phyloP scores from a whole-genome alignment of 495 filamentous ascomycete species.

The Trichoderma asperelloides region DNA sequence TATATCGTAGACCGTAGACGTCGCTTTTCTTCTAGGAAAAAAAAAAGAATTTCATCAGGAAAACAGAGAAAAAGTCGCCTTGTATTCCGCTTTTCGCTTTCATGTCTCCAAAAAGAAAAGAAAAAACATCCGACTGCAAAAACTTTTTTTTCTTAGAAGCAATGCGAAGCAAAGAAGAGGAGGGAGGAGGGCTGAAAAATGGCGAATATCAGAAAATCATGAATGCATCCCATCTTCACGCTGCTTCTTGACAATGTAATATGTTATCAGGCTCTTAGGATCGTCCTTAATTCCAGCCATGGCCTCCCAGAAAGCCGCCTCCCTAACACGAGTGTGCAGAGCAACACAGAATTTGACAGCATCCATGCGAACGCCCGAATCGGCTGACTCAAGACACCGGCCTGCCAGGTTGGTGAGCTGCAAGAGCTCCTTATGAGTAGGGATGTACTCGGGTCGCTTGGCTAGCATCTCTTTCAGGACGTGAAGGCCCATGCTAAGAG shows the following conservation, averaged over 20 bases:
- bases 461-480: constrained; percentile 46
- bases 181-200: no score
- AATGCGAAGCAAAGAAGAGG: no score
- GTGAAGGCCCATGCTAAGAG: constrained; percentile 51
- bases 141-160: no score
- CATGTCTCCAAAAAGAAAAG: no score
- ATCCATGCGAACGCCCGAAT: constrained; percentile 71
- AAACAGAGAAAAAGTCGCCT: no score
- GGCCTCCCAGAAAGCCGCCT: constrained; percentile 55
- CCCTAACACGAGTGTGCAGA: constrained; percentile 59
- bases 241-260: constrained; percentile 66
- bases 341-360: constrained; percentile 68
- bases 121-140: no score
- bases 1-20: no score
- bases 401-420: constrained; percentile 47
- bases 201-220: not conserved
- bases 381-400: constrained; percentile 56
- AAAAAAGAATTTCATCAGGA: no score
- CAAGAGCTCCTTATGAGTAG: constrained; percentile 36
- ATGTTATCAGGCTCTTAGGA: constrained; percentile 69
- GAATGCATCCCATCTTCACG: constrained; percentile 23
- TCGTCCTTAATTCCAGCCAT: constrained; percentile 55
- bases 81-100: no score
- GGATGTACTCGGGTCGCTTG: constrained; percentile 15
- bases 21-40: no score